Evolutionary conservation across 2,329 filamentous ascomycete species (phyloP), one percentile per base, ranked within the genome.

Genomic region (Ophiobolus disseminans): DNA sequence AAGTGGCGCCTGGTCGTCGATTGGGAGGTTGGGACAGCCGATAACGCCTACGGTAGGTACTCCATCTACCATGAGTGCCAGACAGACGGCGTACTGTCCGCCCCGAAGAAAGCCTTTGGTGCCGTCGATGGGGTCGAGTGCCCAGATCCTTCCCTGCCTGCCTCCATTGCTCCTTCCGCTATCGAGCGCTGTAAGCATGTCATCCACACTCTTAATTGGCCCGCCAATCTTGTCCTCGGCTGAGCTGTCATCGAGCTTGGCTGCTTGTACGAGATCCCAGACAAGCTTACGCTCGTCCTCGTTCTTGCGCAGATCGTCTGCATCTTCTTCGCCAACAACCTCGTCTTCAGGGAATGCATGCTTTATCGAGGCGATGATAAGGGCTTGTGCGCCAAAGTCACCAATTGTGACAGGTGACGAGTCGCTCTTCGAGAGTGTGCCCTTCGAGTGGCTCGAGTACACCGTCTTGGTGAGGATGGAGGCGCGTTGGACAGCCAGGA

Each of bases 91-190:
- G 72, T 99, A 99, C 78, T 99, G 94, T 30, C 92, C 95, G 43
- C 94, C 94, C 55, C 95, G 85, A 52, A 99, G 80, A 78, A 99
- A 99, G 22, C 94, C 95, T 78, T 97, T 96, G 44, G 94, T 99
- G 59, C 94, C 94, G 74, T 99, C 94, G 55, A 99, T 97, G 50
- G 94, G 94, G 75, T 99, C 94, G 48, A 99, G 86, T 31, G 93
- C 90, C 94, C 94, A 99, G 73, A 97, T 90, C 60, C 94, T 82
- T 55, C 91, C 91, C 58, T 79, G 81, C 52, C 77, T 73, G 21
- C 91, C 91, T 51, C 91, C 91, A 48, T 82, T 76, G 74, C 86
- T 90, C 69, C 83, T 83, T 23, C 82, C 82, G 56, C 77, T 74
- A 60, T 85, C 82, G 53, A 85, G 81, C 23, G 80, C 79, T 40